Evolutionary conservation across 1,284 basidiomycete genomes (phyloP), one percentile per base, ranked within the genome.

Genomic region (Trichosporon asahii): DNA sequence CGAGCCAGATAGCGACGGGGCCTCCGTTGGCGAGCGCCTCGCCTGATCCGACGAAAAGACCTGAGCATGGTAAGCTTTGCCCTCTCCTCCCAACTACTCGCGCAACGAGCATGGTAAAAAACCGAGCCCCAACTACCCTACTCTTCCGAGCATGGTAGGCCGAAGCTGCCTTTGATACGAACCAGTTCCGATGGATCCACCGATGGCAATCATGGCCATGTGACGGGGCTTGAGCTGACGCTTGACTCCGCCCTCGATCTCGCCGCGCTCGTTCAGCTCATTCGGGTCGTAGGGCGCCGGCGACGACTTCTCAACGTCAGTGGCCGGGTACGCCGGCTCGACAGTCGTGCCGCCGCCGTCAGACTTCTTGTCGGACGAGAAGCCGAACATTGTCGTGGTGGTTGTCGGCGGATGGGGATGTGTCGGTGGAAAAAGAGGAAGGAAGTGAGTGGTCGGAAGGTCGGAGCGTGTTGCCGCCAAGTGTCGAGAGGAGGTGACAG

Each of bases 31-130:
- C 76, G 6, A 87, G 81, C 2, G 85, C 85, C 27, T 76, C 71
- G 23, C 86, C 86, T 1, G 84, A 84, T 31, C 86, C 86, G 64
- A 87, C 79, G 74, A 85, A 85, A 0, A 85, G 77, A 80, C 85
- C 86, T 55, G 84, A 2, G 3, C 44, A 67, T 25, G 49, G 66
- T 12, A 33, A 60, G 8, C 21, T n/a, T n/a, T n/a, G 40, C 40
- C 40, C 21, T n/a, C 8, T n/a, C 18, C 40, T 18, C 40, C 40
- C 40, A 44, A n/a, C 40, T 44, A 44, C 37, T 40, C 37, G 37
- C 40, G 40, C 31, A 8, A n/a, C 40, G 40, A 18, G 40, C 40
- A 44, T 44, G 40, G 40, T 44, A 9, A 44, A 9, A 44, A 44
- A 18, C 40, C 40, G 40, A 44, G 40, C 40, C 40, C 40, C 40